Conservation (phyloP, 2,329 filamentous ascomycete species). For the Fusarium circinatum region DNA sequence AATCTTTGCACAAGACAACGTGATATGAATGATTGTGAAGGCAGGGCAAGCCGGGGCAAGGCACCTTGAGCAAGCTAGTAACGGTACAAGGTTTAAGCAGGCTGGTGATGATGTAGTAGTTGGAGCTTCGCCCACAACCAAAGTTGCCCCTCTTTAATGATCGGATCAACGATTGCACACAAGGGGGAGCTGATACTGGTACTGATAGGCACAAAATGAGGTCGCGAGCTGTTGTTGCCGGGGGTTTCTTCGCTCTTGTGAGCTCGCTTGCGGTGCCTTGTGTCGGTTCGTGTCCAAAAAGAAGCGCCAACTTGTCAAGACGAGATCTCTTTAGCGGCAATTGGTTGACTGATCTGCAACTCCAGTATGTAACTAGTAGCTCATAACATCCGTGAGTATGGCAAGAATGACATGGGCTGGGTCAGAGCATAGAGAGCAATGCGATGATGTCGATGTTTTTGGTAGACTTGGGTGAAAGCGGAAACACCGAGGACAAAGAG, state of each 20-base stretch:
- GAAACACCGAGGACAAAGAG: background rate
- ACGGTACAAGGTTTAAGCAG: slow-evolving; percentile 36
- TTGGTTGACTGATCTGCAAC: slow-evolving; percentile 35
- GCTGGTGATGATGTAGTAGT: slow-evolving; percentile 33
- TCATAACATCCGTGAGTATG: background rate
- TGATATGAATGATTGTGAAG: background rate
- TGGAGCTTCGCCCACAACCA: slow-evolving; percentile 29
- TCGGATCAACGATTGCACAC: slow-evolving; percentile 29
- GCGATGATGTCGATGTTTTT: slow-evolving; percentile 23
- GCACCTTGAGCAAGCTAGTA: slow-evolving; percentile 3
- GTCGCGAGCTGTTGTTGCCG: background rate
- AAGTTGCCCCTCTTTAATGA: slow-evolving; percentile 39
- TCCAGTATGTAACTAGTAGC: slow-evolving; percentile 3
- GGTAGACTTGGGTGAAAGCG: background rate
- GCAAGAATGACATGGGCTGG: slow-evolving; percentile 7
- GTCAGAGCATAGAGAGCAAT: slow-evolving; percentile 22
- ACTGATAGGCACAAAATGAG: slow-evolving; percentile 8
- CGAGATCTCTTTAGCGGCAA: slow-evolving; percentile 13
- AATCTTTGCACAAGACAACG: background rate
- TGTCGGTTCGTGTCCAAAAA: slow-evolving; percentile 12
- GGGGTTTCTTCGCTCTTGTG: background rate
- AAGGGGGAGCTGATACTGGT: background rate
- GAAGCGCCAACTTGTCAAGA: slow-evolving; percentile 6
- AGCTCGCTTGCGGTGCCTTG: slow-evolving; percentile 14
- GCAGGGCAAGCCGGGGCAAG: background rate